Evolutionary conservation across 345 rosid species (phyloP), one percentile per base, ranked within the genome.

Genomic region (Iberis pinnata): DNA sequence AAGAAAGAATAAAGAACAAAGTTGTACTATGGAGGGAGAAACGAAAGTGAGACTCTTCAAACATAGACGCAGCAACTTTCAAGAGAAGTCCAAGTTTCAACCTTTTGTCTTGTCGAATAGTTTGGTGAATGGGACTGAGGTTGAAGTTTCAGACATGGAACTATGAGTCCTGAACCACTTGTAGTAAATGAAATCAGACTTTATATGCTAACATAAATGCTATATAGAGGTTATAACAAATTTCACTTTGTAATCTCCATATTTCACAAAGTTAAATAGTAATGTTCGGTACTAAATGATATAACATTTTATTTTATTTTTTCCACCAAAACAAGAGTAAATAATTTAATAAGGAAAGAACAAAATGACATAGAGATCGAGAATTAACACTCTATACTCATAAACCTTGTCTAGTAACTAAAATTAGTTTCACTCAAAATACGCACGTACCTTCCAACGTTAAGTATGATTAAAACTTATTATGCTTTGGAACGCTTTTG

Each of bases 1-100:
- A 15, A 85, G 80, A 69, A 85, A 89, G 50, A 93, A 88, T 53
- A 86, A 80, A 77, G 87, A 79, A 47, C 78, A 67, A 64, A 55
- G 61, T 43, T 37, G 45, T 17, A 0, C 25, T 14, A 58, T 51
- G 38, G 92, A 76, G 60, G 70, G 49, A 24, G 70, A 74, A 49
- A 58, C 51, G 41, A 76, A 75, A 16, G 46, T 63, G 43, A 86
- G 81, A 73, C 36, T 72, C 55, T 60, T 68, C 31, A 89, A 76
- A 63, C 70, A 56, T 72, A 66, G 73, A 16, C 59, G 52, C 29
- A 69, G 16, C 29, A 66, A 59, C 50, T 5, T 36, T 65, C 60
- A 51, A 18, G 70, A 58, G 41, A 58, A 36, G 19, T 51, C 70
- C 20, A 59, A 33, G 27, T 53, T 60, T 18, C 57, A 46, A 18